phyloP scores from a whole-genome alignment of 768 basidiomycete genomes.

The Rhizopogon salebrosus region DNA sequence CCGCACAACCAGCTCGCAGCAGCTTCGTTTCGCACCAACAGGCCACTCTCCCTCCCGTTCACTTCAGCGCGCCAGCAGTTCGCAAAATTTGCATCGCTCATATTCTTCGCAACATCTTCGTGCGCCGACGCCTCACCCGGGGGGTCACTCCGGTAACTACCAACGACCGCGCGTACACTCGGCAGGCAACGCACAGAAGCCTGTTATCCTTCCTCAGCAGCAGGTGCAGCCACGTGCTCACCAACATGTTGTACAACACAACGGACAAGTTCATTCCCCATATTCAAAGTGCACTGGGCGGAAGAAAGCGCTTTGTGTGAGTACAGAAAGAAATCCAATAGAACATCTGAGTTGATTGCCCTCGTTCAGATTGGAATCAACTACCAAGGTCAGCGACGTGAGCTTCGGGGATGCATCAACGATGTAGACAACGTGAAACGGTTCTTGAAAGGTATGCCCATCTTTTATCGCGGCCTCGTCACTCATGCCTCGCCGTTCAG shows the following conservation, averaged over 20 bases:
- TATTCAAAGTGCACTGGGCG: slow-evolving; percentile 47
- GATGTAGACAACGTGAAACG: slow-evolving; percentile 67
- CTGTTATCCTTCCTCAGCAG: slow-evolving; percentile 1
- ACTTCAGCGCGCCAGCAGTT: not conserved
- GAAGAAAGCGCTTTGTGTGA: slow-evolving; percentile 46
- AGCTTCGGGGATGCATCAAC: slow-evolving; percentile 75
- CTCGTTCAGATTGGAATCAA: slow-evolving; percentile 68
- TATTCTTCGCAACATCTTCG: not conserved
- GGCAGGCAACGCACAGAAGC: slow-evolving; percentile 7
- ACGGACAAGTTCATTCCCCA: slow-evolving; percentile 27
- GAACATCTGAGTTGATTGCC: not conserved
- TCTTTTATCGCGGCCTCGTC: not conserved
- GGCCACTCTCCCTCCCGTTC: not conserved
- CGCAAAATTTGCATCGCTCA: not conserved
- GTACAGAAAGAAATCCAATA: slow-evolving; percentile 6
- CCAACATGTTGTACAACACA: not conserved
- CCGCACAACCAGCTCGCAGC: slow-evolving; percentile 4
- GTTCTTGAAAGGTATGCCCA: slow-evolving; percentile 57
- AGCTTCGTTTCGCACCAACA: slow-evolving; percentile 1
- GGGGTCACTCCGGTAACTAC: slow-evolving; percentile 6
- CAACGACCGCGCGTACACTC: slow-evolving; percentile 19
- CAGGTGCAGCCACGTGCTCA: slow-evolving; percentile 4
- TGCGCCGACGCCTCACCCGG: not conserved
- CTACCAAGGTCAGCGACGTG: slow-evolving; percentile 59
- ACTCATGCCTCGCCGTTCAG: slow-evolving; percentile 13